Evolutionary conservation across 1,284 basidiomycete species (phyloP).

Genomic region (Earliella scabrosa): DNA sequence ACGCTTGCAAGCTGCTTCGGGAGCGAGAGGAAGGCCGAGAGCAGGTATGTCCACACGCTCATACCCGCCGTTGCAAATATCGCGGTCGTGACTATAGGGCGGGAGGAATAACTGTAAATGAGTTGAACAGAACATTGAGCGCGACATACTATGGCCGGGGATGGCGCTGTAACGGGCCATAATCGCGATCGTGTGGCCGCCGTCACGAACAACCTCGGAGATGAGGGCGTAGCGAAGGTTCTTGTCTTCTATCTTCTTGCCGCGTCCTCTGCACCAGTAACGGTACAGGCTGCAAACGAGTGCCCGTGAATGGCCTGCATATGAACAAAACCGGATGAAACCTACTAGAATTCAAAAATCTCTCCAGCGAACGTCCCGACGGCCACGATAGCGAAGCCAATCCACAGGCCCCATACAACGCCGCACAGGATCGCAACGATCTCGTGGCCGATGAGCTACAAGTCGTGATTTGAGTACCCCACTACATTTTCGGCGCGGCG

Average conservation of each 20-base stretch:
- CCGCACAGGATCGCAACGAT: conserved; percentile 76
- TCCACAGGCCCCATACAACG: conserved; percentile 72
- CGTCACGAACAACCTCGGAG: conserved; percentile 75
- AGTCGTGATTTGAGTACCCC: no score
- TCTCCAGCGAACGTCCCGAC: conserved; percentile 71
- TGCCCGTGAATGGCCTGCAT: no score
- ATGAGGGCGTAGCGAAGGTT: conserved; percentile 79
- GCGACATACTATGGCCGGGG: conserved; percentile 69
- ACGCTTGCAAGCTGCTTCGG: conserved; percentile 81
- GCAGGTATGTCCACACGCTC: conserved; percentile 67
- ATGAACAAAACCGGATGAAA: no score
- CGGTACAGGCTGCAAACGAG: conserved; percentile 56
- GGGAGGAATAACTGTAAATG: not conserved
- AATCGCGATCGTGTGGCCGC: conserved; percentile 78
- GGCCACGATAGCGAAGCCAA: conserved; percentile 69
- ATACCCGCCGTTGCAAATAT: conserved; percentile 84
- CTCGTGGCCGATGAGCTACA: conserved; percentile 75
- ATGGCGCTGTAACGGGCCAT: conserved; percentile 77
- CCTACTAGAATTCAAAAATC: conserved; percentile 69
- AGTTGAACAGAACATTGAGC: no score
- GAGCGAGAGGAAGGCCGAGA: conserved; percentile 76
- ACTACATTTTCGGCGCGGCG: no score
- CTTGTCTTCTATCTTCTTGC: conserved; percentile 70
- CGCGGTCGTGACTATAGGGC: conserved; percentile 60
- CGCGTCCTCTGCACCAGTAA: conserved; percentile 63